Conservation (phyloP, 345 rosid species). For the Combretum micranthum region DNA sequence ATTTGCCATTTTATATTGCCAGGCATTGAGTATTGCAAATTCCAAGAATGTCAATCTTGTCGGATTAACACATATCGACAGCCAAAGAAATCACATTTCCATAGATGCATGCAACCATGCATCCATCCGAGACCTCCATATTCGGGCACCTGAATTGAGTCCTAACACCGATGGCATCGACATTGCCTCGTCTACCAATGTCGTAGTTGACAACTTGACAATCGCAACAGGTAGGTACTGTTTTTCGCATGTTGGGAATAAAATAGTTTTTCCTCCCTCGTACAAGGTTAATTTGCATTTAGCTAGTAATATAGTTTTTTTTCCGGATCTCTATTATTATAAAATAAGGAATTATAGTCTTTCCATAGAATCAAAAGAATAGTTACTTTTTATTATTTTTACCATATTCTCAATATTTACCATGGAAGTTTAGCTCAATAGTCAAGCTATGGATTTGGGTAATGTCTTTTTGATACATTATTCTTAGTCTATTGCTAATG, state of each 20-base stretch:
- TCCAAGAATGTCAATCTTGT: neutral
- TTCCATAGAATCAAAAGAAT: too few species aligned
- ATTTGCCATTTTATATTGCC: neutral
- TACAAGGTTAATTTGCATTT: neutral
- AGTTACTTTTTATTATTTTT: too few species aligned
- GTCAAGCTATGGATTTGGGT: too few species aligned
- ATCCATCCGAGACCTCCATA: constrained; percentile 17
- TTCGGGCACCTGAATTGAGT: constrained; percentile 42
- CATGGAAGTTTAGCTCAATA: too few species aligned
- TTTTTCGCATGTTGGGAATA: too few species aligned
- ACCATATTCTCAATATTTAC: too few species aligned
- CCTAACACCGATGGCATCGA: constrained; percentile 73
- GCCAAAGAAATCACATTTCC: constrained; percentile 33
- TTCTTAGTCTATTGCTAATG: too few species aligned
- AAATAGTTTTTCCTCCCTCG: too few species aligned
- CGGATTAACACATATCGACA: constrained; percentile 26
- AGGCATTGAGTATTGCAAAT: neutral
- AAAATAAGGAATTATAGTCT: too few species aligned
- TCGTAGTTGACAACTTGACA: constrained; percentile 18
- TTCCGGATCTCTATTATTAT: too few species aligned
- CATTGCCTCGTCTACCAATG: constrained; percentile 21
- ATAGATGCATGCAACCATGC: constrained; percentile 19
- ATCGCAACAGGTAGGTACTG: constrained; percentile 34
- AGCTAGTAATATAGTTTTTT: neutral
- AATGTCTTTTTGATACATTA: too few species aligned